Conservation (phyloP, 2,329 filamentous ascomycete genomes). For the Beauveria pseudobassiana region DNA sequence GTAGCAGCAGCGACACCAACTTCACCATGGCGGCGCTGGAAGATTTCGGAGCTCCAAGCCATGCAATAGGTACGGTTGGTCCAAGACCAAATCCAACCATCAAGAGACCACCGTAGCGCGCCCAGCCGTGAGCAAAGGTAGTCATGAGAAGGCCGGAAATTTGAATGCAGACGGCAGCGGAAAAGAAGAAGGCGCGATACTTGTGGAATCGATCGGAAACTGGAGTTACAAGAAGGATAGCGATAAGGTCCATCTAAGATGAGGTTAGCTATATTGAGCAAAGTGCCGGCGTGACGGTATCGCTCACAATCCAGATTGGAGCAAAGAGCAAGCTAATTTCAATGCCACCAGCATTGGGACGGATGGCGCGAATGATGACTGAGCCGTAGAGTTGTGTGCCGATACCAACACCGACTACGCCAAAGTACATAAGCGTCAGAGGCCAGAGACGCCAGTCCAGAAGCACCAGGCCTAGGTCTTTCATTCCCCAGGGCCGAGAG, state of each 20-base stretch:
- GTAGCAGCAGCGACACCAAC: conserved; percentile 82
- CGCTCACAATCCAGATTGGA: conserved; percentile 80
- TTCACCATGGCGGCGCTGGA: conserved; percentile 82
- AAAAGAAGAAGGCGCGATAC: conserved; percentile 75
- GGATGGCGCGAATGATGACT: conserved; percentile 75
- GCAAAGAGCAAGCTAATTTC: conserved; percentile 77
- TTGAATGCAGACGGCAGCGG: conserved; percentile 65
- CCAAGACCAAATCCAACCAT: conserved; percentile 87
- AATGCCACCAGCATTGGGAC: conserved; percentile 63
- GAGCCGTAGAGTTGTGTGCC: conserved; percentile 83
- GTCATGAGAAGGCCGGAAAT: conserved; percentile 74
- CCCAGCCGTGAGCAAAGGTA: conserved; percentile 75
- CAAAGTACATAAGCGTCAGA: conserved; percentile 85
- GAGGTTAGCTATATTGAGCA: neutral
- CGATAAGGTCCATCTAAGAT: conserved; percentile 71
- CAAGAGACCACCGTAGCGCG: conserved; percentile 79
- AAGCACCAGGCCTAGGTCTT: conserved; percentile 62
- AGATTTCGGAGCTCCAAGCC: conserved; percentile 88
- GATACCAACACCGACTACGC: conserved; percentile 86
- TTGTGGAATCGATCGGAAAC: conserved; percentile 81
- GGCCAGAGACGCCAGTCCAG: conserved; percentile 88
- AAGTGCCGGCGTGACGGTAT: neutral
- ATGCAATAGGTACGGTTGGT: conserved; percentile 90
- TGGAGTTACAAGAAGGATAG: conserved; percentile 78
- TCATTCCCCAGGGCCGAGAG: conserved; percentile 61